These are phyloP conservation scores for Lentinus tigrinus DNA, from an alignment of 768 basidiomycete species.

Conservation along the genomic window DNA sequence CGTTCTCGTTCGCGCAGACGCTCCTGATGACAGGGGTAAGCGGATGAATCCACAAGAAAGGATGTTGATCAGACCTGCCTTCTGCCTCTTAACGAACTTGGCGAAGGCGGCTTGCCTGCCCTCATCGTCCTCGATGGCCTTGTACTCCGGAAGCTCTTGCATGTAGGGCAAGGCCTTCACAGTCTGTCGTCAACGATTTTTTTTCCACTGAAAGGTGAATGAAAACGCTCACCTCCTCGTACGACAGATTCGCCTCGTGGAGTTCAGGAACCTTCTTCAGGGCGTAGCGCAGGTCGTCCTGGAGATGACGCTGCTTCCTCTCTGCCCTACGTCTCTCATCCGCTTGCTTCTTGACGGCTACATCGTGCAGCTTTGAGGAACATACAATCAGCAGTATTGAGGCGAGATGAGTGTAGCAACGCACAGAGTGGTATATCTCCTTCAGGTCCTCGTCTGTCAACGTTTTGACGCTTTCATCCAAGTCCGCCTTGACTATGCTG, in stretches of 20 bases:
- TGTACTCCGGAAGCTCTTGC: constrained; percentile 81
- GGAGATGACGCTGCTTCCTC: constrained; percentile 79
- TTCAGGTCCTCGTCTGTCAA: constrained; percentile 53
- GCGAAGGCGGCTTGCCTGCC: constrained; percentile 75
- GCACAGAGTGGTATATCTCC: constrained; percentile 63
- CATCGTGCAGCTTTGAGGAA: constrained; percentile 60
- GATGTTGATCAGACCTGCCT: constrained; percentile 45
- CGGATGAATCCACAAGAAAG: constrained; percentile 4
- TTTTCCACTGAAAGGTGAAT: background rate
- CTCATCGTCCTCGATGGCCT: constrained; percentile 87
- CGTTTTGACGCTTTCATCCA: constrained; percentile 47
- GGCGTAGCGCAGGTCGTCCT: constrained; percentile 96
- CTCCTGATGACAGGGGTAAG: constrained; percentile 47
- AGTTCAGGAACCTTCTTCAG: constrained; percentile 86
- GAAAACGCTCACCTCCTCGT: constrained; percentile 68
- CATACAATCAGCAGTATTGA: constrained; percentile 2
- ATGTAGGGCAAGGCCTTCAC: constrained; percentile 70
- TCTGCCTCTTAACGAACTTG: constrained; percentile 89
- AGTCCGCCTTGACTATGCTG: constrained; percentile 53
- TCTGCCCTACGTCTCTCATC: constrained; percentile 88
- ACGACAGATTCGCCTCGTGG: constrained; percentile 70
- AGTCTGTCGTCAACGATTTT: background rate
- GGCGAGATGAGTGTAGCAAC: constrained; percentile 23
- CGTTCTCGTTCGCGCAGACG: constrained; percentile 58
- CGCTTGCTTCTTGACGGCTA: constrained; percentile 70